Base-by-base conservation (phyloP, 139 green algal species). In the Pleodorina starrii region DNA sequence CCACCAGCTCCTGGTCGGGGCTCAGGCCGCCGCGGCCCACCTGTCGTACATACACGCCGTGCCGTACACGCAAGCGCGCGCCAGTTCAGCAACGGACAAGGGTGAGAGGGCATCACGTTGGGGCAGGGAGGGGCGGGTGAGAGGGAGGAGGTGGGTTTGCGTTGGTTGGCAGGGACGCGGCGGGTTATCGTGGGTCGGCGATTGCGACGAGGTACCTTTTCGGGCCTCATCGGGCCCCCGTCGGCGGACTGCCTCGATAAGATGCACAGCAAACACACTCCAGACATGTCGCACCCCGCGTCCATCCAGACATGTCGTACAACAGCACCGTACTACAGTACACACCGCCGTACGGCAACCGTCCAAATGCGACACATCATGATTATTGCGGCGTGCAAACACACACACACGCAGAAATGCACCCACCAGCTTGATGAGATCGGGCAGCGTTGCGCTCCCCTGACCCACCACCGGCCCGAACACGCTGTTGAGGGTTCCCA, bases 1-100 rank as follows among this genome's bases (percentile, higher is more conserved):
- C 68, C 60, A 79, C 63, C 46, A 85, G 69, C 71, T 90, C 69
- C 44, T 78, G 5, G 85, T 71, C 81, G 63, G 54, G 25, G 14
- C 48, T 42, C 38, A 73, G 57, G 25, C 23, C 25, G 35, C 57
- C 79, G 21, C 57, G 54, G 25, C 79, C 79, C 57, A 86, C 79
- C 79, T 86, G 79, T 36, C 21, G 54, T 25, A 25, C n/a, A n/a
- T n/a, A n/a, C n/a, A n/a, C n/a, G n/a, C n/a, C n/a, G n/a, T n/a
- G n/a, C n/a, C n/a, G n/a, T n/a, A n/a, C n/a, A n/a, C n/a, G 54
- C 54, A 66, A 66, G 54, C 29, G 54, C 29, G 54, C 5, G 7
- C 3, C 25, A 66, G 25, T 9, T 21, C 21, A 25, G 29, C 25
- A 25, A 66, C 54, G 9, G 29, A 27, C 51, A 17, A 14, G 51